Evolutionary conservation across 768 basidiomycete species (phyloP).

Genomic region (Mycena amicta): DNA sequence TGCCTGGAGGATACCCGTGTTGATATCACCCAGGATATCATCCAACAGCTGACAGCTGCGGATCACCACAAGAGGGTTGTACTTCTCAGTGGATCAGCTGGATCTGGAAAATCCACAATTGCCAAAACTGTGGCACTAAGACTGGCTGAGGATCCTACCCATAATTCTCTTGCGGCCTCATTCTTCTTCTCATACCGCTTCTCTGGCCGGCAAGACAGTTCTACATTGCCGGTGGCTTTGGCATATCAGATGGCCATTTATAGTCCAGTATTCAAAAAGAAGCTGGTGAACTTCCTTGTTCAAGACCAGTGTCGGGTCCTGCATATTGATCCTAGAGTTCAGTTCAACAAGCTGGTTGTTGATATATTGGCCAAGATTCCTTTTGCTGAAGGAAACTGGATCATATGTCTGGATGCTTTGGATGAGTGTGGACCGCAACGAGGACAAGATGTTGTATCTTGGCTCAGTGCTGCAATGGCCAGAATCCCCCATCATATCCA

Average conservation of each 20-base stretch:
- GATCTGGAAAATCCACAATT: conserved; percentile 9
- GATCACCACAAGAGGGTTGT: conserved; percentile 1
- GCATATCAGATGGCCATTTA: conserved; percentile 4
- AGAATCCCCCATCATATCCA: not conserved
- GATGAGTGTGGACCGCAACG: conserved; percentile 7
- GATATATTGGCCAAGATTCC: not conserved
- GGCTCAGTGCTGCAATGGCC: conserved; percentile 1
- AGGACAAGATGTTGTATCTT: not conserved
- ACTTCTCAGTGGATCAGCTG: conserved; percentile 3
- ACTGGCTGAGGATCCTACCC: not conserved
- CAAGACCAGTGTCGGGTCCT: not conserved
- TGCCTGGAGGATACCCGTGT: conserved; percentile 7
- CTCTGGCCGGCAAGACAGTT: not conserved
- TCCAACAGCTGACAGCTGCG: not conserved
- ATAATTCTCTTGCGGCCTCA: not conserved
- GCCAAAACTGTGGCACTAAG: conserved; percentile 3
- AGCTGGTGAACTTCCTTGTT: conserved; percentile 1
- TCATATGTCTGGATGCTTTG: conserved; percentile 2
- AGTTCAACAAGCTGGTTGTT: conserved; percentile 8
- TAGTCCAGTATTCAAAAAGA: not conserved
- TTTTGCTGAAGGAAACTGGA: not conserved
- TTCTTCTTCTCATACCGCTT: conserved; percentile 10
- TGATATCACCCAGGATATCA: not conserved
- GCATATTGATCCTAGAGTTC: not conserved
- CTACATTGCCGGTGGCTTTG: not conserved